Evolutionary conservation across 805 yeast genomes (phyloP).

Genomic region (Cyberlindnera mississippiensis): DNA sequence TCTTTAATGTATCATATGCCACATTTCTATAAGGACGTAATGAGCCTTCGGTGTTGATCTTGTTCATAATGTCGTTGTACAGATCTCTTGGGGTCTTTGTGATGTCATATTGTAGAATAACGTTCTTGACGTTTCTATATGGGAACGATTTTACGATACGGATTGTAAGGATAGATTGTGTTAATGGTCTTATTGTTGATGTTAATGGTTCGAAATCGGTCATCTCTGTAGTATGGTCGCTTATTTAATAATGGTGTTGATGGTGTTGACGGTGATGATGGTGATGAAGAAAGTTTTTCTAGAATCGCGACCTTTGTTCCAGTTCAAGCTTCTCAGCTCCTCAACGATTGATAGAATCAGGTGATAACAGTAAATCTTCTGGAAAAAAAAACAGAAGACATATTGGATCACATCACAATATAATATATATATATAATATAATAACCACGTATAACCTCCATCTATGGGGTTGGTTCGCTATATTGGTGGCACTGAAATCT

Average conservation of each 20-base stretch:
- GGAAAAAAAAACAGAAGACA: not conserved
- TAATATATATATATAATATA: too few relatives aligned
- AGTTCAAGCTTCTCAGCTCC: too few relatives aligned
- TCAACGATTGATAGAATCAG: too few relatives aligned
- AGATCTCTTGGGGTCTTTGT: conserved; percentile 63
- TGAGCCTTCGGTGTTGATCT: conserved; percentile 55
- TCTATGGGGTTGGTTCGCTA: too few relatives aligned
- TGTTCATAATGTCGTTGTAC: conserved; percentile 44
- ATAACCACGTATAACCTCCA: too few relatives aligned
- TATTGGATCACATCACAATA: too few relatives aligned
- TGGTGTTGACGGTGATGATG: too few relatives aligned
- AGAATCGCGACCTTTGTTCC: too few relatives aligned
- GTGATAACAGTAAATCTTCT: not conserved
- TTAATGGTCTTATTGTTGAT: conserved; percentile 59
- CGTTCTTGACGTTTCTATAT: conserved; percentile 79
- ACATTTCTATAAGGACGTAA: conserved; percentile 82
- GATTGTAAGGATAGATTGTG: conserved; percentile 73
- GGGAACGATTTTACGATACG: conserved; percentile 90
- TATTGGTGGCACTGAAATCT: too few relatives aligned
- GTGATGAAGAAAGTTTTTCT: not conserved
- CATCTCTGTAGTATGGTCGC: conserved; percentile 7
- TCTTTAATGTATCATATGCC: conserved; percentile 68
- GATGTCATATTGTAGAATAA: conserved; percentile 68
- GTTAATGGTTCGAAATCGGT: conserved; percentile 62
- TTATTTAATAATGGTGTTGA: too few relatives aligned